phyloP scores from a whole-genome alignment of 176 grass and related monocot genomes.

The Cenchrus purpureus region DNA sequence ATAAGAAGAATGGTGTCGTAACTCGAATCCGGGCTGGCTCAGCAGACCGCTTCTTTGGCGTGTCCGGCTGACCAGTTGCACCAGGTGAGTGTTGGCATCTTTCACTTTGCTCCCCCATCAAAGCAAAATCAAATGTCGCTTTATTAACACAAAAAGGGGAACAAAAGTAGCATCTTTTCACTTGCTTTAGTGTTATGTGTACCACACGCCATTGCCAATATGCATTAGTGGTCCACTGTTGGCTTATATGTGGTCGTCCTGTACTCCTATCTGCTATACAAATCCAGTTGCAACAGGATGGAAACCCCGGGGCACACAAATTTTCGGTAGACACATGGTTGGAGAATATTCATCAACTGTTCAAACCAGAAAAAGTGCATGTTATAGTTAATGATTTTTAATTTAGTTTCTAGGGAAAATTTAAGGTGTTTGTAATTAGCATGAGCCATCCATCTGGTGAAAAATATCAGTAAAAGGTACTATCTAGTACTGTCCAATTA shows the following conservation, averaged over 20 bases:
- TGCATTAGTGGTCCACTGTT: constrained; percentile 20
- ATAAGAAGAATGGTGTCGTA: too few relatives aligned
- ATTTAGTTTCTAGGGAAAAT: too few relatives aligned
- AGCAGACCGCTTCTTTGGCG: too few relatives aligned
- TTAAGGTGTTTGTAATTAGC: too few relatives aligned
- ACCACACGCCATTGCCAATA: constrained; percentile 3
- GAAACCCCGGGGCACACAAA: neutral
- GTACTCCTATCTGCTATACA: neutral
- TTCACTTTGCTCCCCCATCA: too few relatives aligned
- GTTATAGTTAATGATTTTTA: too few relatives aligned
- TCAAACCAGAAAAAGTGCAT: constrained; percentile 29
- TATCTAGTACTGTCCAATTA: too few relatives aligned
- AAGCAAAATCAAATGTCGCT: neutral
- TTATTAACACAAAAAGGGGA: neutral
- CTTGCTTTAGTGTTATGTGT: constrained; percentile 18
- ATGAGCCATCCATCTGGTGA: too few relatives aligned
- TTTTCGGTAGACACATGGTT: neutral
- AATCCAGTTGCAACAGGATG: neutral
- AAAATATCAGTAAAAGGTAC: too few relatives aligned
- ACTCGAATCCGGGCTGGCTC: too few relatives aligned
- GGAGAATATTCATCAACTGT: constrained; percentile 19
- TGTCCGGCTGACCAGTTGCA: too few relatives aligned
- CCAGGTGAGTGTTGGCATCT: too few relatives aligned
- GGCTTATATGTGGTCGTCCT: constrained; percentile 26
- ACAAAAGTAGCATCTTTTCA: constrained; percentile 16